These are phyloP conservation scores for Lotus japonicus DNA, from an alignment of 306 rosid genomes.

Conservation along the genomic window DNA sequence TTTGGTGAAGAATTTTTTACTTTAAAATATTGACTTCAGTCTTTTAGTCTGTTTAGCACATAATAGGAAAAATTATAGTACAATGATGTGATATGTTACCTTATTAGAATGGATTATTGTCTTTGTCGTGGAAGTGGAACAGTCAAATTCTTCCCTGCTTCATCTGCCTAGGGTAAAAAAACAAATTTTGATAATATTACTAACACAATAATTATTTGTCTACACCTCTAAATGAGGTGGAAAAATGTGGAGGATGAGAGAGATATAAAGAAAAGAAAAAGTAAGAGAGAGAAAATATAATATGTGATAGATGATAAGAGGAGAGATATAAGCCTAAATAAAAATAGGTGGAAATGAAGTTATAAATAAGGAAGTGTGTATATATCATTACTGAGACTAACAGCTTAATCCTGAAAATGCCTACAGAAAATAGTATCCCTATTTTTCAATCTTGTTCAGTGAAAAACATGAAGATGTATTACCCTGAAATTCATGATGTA, in stretches of 20 bases:
- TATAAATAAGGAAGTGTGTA: too few species aligned
- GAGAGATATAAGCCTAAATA: too few species aligned
- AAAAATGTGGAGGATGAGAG: too few species aligned
- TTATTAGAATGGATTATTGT: conserved; percentile 13
- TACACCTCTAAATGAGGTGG: too few species aligned
- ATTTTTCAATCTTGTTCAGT: background rate
- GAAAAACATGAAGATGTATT: background rate
- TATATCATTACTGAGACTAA: background rate
- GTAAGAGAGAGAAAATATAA: too few species aligned
- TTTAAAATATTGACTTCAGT: conserved; percentile 27
- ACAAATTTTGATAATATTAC: background rate
- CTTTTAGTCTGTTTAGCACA: conserved; percentile 3
- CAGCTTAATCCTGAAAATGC: background rate
- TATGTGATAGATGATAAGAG: too few species aligned
- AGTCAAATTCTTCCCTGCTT: conserved; percentile 19
- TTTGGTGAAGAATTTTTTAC: conserved; percentile 10
- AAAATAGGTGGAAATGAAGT: too few species aligned
- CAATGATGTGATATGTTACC: conserved; percentile 31
- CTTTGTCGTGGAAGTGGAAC: conserved; percentile 3
- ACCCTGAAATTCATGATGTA: background rate
- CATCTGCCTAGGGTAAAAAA: conserved; percentile 13
- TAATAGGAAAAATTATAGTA: conserved; percentile 3
- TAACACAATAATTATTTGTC: too few species aligned
- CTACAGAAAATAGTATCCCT: background rate
- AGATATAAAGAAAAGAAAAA: too few species aligned